phyloP scores from a whole-genome alignment of 108 stramenopile genomes.

The Nitzschia palea region DNA sequence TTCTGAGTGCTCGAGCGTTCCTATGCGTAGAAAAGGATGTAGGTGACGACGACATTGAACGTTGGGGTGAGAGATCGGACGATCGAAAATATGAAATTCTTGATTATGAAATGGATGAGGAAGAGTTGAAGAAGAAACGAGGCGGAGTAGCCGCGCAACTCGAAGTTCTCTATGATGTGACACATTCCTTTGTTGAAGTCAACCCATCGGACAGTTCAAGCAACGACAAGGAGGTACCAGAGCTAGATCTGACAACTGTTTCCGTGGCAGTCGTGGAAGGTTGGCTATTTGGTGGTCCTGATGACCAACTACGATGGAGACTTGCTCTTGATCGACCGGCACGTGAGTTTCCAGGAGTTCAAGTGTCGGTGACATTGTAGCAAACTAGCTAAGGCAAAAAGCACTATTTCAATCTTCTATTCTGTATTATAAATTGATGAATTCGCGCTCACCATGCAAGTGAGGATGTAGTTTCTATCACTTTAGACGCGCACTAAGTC shows the following conservation, averaged over 20 bases:
- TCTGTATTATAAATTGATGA: no score
- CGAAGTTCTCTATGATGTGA: conserved; percentile 39
- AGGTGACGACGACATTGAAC: not conserved
- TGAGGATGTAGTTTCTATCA: no score
- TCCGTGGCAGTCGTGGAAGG: conserved; percentile 57
- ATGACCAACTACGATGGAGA: conserved; percentile 51
- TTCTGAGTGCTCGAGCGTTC: conserved; percentile 53
- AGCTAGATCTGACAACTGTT: conserved; percentile 23
- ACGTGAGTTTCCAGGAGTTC: conserved; percentile 48
- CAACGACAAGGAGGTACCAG: not conserved
- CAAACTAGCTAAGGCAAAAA: no score
- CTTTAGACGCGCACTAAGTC: no score
- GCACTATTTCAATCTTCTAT: no score
- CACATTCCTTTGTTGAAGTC: conserved; percentile 13
- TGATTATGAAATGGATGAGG: conserved; percentile 20
- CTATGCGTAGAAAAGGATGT: conserved; percentile 13
- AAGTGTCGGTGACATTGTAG: no score
- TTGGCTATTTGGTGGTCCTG: conserved; percentile 41
- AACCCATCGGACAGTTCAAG: not conserved
- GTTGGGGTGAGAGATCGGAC: not conserved
- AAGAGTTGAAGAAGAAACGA: conserved; percentile 4
- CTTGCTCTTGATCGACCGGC: conserved; percentile 45
- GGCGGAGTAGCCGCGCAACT: conserved; percentile 37
- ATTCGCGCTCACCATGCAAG: no score
- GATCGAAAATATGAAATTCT: conserved; percentile 22